Percentiles rank a stretch among this genome's conserved stretches.
phyloP scores from a whole-genome alignment of 2,329 filamentous ascomycete species.

The Diaporthe vaccinii region DNA sequence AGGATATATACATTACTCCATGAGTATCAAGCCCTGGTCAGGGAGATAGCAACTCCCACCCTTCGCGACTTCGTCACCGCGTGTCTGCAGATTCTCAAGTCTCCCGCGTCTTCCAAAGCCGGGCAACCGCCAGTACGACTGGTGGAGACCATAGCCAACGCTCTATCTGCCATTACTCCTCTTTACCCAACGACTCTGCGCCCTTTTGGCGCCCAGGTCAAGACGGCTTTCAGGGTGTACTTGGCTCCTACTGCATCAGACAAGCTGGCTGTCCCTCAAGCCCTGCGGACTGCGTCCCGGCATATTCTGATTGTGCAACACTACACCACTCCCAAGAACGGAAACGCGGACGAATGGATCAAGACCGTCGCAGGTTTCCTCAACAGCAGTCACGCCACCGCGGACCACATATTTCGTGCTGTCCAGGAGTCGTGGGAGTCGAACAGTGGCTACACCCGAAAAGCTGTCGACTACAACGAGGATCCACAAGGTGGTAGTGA shows the following conservation, averaged over 20 bases:
- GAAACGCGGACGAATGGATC: conserved; percentile 82
- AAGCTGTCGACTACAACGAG: conserved; percentile 59
- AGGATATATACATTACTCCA: conserved; percentile 88
- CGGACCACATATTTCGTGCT: conserved; percentile 83
- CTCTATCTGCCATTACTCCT: conserved; percentile 80
- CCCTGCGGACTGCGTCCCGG: conserved; percentile 70
- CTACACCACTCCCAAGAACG: conserved; percentile 85
- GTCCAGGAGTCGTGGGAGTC: conserved; percentile 88
- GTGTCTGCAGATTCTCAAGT: conserved; percentile 76
- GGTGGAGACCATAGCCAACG: conserved; percentile 77
- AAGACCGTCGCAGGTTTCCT: conserved; percentile 74
- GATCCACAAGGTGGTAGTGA: conserved; percentile 63
- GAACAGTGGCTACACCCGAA: conserved; percentile 62
- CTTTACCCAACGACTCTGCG: conserved; percentile 87
- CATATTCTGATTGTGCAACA: conserved; percentile 79
- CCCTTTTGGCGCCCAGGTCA: conserved; percentile 79
- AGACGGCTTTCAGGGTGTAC: conserved; percentile 69
- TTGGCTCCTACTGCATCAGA: conserved; percentile 75
- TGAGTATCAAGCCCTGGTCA: conserved; percentile 83
- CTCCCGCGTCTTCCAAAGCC: conserved; percentile 54
- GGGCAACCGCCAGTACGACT: conserved; percentile 62
- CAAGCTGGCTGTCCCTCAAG: conserved; percentile 60
- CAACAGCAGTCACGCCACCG: conserved; percentile 75
- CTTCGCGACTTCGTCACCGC: conserved; percentile 80
- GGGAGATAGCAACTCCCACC: conserved; percentile 89